A percentile compares a stretch with the other conserved stretches of the same genome.
These are phyloP conservation scores for Conticribra weissflogii DNA, from an alignment of 108 stramenopile genomes.

Conservation along the genomic window DNA sequence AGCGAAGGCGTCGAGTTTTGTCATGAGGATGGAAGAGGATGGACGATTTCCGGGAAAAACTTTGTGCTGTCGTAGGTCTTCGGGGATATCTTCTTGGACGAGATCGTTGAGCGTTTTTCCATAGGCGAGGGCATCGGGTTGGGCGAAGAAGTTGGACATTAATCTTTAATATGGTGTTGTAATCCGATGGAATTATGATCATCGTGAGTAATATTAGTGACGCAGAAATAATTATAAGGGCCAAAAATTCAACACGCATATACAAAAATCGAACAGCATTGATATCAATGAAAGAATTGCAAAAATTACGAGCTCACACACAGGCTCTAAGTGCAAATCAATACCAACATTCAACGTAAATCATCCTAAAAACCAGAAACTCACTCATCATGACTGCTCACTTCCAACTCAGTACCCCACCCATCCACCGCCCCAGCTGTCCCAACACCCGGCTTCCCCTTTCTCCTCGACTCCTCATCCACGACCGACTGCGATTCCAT, in stretches of 20 bases:
- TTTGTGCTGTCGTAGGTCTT: conserved; percentile 86
- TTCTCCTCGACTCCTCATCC: conserved; percentile 36
- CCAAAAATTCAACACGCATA: no score
- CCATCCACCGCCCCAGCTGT: conserved; percentile 9
- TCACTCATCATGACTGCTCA: conserved; percentile 98
- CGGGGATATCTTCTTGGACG: conserved; percentile 89
- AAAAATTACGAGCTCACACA: no score
- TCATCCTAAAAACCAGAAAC: no score
- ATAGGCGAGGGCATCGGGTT: conserved; percentile 97
- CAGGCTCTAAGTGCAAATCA: no score
- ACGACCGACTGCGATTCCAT: conserved; percentile 79
- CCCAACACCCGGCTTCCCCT: background rate
- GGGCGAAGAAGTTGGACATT: conserved; percentile 99
- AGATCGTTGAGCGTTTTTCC: conserved; percentile 90
- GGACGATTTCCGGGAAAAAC: conserved; percentile 98
- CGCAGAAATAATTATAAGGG: no score
- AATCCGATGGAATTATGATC: no score
- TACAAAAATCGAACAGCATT: no score
- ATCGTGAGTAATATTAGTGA: no score
- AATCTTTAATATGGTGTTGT: no score
- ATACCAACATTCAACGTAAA: no score
- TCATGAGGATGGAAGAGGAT: conserved; percentile 84
- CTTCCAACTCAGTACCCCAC: conserved; percentile 58
- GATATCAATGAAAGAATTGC: no score
- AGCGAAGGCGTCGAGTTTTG: conserved; percentile 82